Evolutionary conservation across 1,284 basidiomycete species (phyloP).

Genomic region (Papiliotrema terrestris): DNA sequence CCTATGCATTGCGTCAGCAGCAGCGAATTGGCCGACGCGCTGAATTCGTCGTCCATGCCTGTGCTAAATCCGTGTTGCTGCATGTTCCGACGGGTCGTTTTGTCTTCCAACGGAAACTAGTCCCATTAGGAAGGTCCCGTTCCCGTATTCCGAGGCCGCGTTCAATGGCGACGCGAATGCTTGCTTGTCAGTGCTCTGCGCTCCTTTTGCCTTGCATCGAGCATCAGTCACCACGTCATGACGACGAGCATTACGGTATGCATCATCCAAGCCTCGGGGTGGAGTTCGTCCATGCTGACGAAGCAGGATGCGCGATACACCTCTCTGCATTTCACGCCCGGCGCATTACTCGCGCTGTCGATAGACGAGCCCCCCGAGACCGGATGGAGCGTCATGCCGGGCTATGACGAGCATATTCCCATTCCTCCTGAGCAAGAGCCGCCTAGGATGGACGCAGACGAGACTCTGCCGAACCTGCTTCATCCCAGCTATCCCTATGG

Average conservation of each 20-base stretch:
- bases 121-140: too few species aligned
- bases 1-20: too few species aligned
- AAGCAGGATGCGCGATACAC: conserved; percentile 43
- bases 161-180: too few species aligned
- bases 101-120: too few species aligned
- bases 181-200: too few species aligned
- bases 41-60: too few species aligned
- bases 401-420: conserved; percentile 37
- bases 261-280: background rate
- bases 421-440: conserved; percentile 28
- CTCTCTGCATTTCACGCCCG: conserved; percentile 37
- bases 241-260: conserved; percentile 11
- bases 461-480: conserved; percentile 36
- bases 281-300: background rate
- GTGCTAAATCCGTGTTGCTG: too few species aligned
- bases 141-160: too few species aligned
- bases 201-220: too few species aligned
- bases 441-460: conserved; percentile 39
- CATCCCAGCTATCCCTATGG: conserved; percentile 45
- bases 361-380: conserved; percentile 41
- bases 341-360: conserved; percentile 30
- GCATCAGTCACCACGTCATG: background rate
- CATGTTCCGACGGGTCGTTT: too few species aligned
- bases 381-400: conserved; percentile 46
- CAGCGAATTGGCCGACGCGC: too few species aligned